Base-by-base conservation (phyloP, 2,329 filamentous ascomycete genomes). In the Aspergillus latus region DNA sequence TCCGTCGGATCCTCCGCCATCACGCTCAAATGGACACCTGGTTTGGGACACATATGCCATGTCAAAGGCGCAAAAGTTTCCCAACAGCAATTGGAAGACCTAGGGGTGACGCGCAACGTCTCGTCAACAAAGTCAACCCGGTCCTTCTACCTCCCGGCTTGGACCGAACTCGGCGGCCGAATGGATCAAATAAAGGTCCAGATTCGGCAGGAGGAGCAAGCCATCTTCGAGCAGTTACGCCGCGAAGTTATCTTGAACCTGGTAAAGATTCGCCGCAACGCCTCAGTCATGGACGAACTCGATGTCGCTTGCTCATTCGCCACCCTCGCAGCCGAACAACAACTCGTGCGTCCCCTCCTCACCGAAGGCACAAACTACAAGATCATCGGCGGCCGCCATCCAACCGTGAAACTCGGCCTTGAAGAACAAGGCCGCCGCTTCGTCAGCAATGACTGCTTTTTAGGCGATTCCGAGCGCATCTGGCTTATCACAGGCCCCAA, bases 291-390 rank as follows among this genome's bases (percentile, higher is more conserved):
- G 16, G 92, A 97, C 70, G 92, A 97, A 72, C 83, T 99, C 6
- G 94, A 99, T 73, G 88, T 99, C 37, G 84, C 89, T 2, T 90
- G 90, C 54, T 91, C 91, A 0, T 96, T 96, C 68, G 91, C 94
- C 2, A 81, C 80, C 4, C 80, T 97, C 2, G 92, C 94, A 1
- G 72, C 80, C 26, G 89, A 96, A 68, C 87, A 90, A 60, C 78
- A 81, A 46, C 85, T 94, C 64, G 81, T 86, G 1, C 84, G 93
- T 0, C 94, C 94, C 0, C 75, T 86, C 1, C 74, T 99, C 32
- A 88, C 88, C 65, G 77, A 80, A 4, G 78, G 80, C 7, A 84
- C 81, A 0, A 75, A 80, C 2, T 90, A 95, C 71, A 87, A 87
- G 58, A 89, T 99, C 64, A 76, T 95, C 8, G 91, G 88, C 28